phyloP scores from a whole-genome alignment of 805 yeast genomes.

The Sugiyamaella americana region DNA sequence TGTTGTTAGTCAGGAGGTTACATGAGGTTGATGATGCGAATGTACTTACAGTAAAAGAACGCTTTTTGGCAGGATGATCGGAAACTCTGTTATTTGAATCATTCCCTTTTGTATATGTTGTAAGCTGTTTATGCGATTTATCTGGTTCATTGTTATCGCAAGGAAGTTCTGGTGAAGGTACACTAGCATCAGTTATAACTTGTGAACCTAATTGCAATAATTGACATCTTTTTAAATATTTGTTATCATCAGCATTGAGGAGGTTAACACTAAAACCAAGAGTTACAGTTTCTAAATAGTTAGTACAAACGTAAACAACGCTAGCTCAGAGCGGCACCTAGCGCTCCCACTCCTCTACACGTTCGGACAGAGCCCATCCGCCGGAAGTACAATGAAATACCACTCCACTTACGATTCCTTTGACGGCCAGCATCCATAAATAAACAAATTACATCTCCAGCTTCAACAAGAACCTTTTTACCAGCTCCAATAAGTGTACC shows the following conservation, averaged over 20 bases:
- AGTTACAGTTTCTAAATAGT: background rate
- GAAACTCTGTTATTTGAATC: background rate
- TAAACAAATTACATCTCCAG: conserved; percentile 56
- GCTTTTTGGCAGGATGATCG: background rate
- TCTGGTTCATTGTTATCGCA: background rate
- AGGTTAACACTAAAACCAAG: background rate
- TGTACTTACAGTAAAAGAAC: conserved; percentile 3
- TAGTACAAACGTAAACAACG: too few species aligned
- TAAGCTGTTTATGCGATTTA: background rate
- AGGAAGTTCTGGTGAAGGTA: background rate
- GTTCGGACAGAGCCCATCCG: too few species aligned
- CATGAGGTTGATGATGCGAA: background rate
- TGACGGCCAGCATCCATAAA: conserved; percentile 51
- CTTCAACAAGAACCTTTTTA: conserved; percentile 51
- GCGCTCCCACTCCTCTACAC: too few species aligned
- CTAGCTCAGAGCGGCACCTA: too few species aligned
- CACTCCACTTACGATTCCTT: conserved; percentile 33
- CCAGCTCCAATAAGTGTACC: conserved; percentile 53
- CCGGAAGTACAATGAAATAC: too few species aligned
- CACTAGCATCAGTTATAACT: background rate
- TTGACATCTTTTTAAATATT: background rate
- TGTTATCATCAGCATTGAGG: background rate
- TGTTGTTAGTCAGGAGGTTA: background rate
- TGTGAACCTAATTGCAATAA: background rate
- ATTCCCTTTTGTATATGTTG: background rate